Conservation (phyloP, 2,329 filamentous ascomycete genomes). For the Seiridium unicorne region DNA sequence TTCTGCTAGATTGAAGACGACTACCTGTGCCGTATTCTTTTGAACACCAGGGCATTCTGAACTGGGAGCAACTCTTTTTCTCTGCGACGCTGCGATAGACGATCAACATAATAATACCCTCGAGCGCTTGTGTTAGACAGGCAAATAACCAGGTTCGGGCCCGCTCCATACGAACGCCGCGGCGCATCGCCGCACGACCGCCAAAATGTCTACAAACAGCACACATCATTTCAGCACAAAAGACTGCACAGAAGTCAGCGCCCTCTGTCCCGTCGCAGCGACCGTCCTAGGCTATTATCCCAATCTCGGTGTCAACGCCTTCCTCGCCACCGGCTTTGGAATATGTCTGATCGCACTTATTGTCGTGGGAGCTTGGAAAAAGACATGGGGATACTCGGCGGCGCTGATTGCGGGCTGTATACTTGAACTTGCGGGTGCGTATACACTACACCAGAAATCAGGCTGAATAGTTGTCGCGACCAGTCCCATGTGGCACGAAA, state of each 20-base stretch:
- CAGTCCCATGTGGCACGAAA: too few species aligned
- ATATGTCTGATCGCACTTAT: constrained; percentile 40
- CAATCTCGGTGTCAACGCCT: constrained; percentile 53
- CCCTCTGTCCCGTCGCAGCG: constrained; percentile 46
- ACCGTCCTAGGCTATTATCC: constrained; percentile 58
- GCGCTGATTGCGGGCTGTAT: constrained; percentile 48
- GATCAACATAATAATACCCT: too few species aligned
- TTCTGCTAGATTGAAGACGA: too few species aligned
- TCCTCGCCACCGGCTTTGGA: constrained; percentile 51
- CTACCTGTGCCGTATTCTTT: too few species aligned
- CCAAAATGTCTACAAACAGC: not conserved
- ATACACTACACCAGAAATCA: not conserved
- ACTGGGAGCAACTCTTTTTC: too few species aligned
- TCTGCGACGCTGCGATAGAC: too few species aligned
- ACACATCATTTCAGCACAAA: not conserved
- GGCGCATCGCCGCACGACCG: not conserved
- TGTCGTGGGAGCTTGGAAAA: constrained; percentile 44
- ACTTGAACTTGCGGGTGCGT: constrained; percentile 49
- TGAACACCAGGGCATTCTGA: too few species aligned
- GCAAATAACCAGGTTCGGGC: too few species aligned
- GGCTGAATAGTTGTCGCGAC: not conserved
- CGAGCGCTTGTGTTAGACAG: too few species aligned
- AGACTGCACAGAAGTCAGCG: constrained; percentile 36
- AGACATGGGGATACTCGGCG: constrained; percentile 53
- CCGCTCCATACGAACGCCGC: not conserved